Evolutionary conservation across 306 rosid genomes (phyloP).

Genomic region (Casuarina glauca): DNA sequence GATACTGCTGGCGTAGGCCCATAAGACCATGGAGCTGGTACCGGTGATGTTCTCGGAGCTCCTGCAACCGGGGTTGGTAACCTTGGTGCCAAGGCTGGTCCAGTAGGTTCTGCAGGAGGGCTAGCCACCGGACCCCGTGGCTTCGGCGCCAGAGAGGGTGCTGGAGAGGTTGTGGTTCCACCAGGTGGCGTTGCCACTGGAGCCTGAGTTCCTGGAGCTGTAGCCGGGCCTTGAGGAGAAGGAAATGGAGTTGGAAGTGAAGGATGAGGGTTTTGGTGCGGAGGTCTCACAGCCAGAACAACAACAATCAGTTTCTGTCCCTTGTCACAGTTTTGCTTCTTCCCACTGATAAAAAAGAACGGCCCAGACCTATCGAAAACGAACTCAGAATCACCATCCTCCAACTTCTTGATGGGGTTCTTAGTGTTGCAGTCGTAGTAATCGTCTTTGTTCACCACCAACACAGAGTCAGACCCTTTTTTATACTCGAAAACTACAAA

Average conservation of each 20-base stretch:
- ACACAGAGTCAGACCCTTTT: slow-evolving; percentile 65
- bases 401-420: slow-evolving; percentile 57
- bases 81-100: slow-evolving; percentile 6
- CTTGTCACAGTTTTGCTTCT: slow-evolving; percentile 51
- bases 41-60: background rate
- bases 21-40: background rate
- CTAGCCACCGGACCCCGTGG: background rate
- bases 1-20: background rate
- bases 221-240: background rate
- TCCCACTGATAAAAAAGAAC: slow-evolving; percentile 68
- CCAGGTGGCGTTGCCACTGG: background rate
- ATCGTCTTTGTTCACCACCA: slow-evolving; percentile 67
- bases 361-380: slow-evolving; percentile 64
- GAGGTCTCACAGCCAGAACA: slow-evolving; percentile 51
- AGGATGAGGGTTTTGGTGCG: slow-evolving; percentile 3
- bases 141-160: background rate
- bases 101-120: slow-evolving; percentile 10
- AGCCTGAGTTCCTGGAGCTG: background rate
- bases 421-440: slow-evolving; percentile 60
- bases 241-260: background rate
- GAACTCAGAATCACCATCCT: slow-evolving; percentile 64
- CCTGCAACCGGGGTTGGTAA: slow-evolving; percentile 15
- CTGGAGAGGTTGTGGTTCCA: background rate
- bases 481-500: slow-evolving; percentile 66
- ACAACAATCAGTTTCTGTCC: slow-evolving; percentile 67